Percentiles rank a stretch among this genome's conserved stretches.
These are phyloP conservation scores for Sesbania bispinosa DNA, from an alignment of 306 rosid species.

Conservation along the genomic window DNA sequence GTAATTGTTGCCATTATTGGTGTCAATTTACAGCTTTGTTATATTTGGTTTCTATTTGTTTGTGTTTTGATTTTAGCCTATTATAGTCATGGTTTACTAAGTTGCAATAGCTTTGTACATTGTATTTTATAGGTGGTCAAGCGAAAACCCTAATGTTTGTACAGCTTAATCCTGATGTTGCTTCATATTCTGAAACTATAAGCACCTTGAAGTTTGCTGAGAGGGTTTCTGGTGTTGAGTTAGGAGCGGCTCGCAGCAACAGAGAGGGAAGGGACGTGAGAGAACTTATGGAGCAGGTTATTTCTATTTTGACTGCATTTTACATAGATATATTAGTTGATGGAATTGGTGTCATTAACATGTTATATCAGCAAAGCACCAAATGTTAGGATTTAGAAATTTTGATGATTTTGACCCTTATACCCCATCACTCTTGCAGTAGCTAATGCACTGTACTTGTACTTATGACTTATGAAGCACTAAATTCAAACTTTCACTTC, in stretches of 20 bases:
- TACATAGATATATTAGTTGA: slow-evolving; percentile 7
- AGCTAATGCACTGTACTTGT: background rate
- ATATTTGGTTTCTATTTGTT: background rate
- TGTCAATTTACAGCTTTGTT: background rate
- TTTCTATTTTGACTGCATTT: slow-evolving; percentile 7
- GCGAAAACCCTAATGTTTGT: slow-evolving; percentile 99
- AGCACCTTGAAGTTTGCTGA: slow-evolving; percentile 99
- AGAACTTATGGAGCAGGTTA: slow-evolving; percentile 96
- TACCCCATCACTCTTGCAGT: background rate
- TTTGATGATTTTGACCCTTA: background rate
- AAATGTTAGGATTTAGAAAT: background rate
- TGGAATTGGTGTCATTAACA: background rate
- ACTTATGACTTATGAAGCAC: background rate
- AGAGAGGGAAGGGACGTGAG: slow-evolving; percentile 95
- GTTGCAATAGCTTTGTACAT: slow-evolving; percentile 16
- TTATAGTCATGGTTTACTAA: slow-evolving; percentile 4
- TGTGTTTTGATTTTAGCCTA: background rate
- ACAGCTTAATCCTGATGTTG: slow-evolving; percentile 89
- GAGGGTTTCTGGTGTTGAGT: slow-evolving; percentile 96
- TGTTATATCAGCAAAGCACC: slow-evolving; percentile 16
- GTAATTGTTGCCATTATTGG: slow-evolving; percentile 39
- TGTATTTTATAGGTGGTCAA: slow-evolving; percentile 78
- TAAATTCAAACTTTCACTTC: background rate
- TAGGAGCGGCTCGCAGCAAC: slow-evolving; percentile 97
- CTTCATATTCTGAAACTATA: slow-evolving; percentile 81